These are phyloP conservation scores for Aristolochia fimbriata DNA, from an alignment of 164 flowering plant species.

Conservation along the genomic window DNA sequence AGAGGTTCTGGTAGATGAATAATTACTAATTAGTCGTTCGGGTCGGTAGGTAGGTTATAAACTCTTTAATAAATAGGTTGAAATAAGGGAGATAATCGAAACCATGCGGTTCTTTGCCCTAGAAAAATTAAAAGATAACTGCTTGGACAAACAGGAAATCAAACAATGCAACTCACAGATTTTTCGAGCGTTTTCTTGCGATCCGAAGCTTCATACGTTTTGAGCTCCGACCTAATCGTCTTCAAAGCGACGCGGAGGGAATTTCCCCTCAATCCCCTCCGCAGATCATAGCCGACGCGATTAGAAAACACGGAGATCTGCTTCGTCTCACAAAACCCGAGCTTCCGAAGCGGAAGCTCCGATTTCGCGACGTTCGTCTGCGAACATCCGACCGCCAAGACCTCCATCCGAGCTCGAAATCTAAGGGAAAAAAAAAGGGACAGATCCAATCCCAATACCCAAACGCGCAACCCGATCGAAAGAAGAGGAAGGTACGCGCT, in stretches of 20 bases:
- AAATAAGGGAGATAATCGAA: too few relatives aligned
- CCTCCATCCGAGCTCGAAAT: constrained; percentile 31
- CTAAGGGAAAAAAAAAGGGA: not conserved
- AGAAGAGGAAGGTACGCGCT: too few relatives aligned
- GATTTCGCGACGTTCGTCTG: constrained; percentile 20
- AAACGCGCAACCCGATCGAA: too few relatives aligned
- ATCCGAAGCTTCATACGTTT: constrained; percentile 2
- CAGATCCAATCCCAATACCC: not conserved
- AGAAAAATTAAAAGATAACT: too few relatives aligned
- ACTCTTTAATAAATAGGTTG: too few relatives aligned
- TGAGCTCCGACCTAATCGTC: constrained; percentile 20
- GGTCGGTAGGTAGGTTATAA: too few relatives aligned
- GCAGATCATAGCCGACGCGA: constrained; percentile 17
- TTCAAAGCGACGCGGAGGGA: constrained; percentile 22
- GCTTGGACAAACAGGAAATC: too few relatives aligned
- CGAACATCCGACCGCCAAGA: constrained; percentile 42
- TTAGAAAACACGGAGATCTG: constrained; percentile 9
- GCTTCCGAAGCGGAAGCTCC: constrained; percentile 16
- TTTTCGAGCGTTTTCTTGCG: constrained; percentile 5
- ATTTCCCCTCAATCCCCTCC: constrained; percentile 16
- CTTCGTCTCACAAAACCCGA: constrained; percentile 14
- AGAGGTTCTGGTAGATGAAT: too few relatives aligned
- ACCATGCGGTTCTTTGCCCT: not conserved
- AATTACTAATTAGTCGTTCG: too few relatives aligned
- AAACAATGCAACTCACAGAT: constrained; percentile 21